Evolutionary conservation across 352 stramenopile genomes (phyloP), one percentile per base, ranked within the genome.

Genomic region (Phytophthora fragariaefolia): DNA sequence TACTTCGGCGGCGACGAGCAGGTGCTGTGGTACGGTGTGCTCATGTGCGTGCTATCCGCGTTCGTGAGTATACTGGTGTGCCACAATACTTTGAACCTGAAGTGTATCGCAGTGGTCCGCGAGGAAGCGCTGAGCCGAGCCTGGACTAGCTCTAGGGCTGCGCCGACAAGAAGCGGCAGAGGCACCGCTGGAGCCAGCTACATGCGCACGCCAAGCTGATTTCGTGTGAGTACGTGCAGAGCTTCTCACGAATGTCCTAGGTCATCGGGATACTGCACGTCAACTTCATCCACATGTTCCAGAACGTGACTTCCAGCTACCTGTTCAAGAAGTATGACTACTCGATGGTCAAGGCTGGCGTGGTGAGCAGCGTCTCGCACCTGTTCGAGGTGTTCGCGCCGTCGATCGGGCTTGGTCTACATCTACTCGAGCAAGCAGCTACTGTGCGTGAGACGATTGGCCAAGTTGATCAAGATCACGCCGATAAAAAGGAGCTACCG

Each of bases 221-320:
- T 3, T 87, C 79, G 52, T 91, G 83, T 55, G 79, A 91, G 15
- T 88, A 67, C 8, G 73, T 92, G 42, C 76, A 85, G n/a, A n/a
- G n/a, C n/a, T n/a, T n/a, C n/a, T n/a, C n/a, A n/a, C n/a, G n/a
- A n/a, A n/a, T n/a, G n/a, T 97, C 97, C 61, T 97, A 88, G 90
- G 76, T 87, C 48, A 80, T 97, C 23, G 78, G 83, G 34, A 57
- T 94, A n/a, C 73, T 96, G 7, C 89, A 97, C 76, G 88, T 95
- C 0, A 82, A 92, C 58, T 96, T 97, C 57, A 89, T 97, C 69
- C 91, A 97, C 55, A 68, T 97, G 24, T 97, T 97, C 73, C 87
- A 96, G 65, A 97, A 97, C 68, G 89, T 97, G 47, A 92, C 80
- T 57, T 90, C 84, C 56, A 93, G 86, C 56, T 97, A 85, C 30